These are phyloP conservation scores for Closterium sp. DNA, from an alignment of 139 green algal genomes.

Conservation along the genomic window DNA sequence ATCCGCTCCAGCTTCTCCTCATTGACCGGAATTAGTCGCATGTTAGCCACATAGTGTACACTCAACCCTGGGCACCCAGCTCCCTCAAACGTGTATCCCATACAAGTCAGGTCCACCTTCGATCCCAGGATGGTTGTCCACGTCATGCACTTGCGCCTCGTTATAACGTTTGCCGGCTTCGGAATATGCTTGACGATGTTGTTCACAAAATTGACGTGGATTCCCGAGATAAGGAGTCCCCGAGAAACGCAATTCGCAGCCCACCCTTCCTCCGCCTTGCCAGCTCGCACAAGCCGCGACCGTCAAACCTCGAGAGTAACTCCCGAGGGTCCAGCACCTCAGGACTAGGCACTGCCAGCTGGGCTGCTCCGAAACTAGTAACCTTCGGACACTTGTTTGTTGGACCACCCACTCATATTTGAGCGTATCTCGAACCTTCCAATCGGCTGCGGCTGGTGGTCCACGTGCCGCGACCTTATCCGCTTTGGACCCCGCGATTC, in stretches of 20 bases:
- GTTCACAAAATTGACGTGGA: not conserved
- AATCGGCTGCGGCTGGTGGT: not conserved
- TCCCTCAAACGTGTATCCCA: not conserved
- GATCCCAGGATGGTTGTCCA: not conserved
- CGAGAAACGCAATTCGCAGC: not conserved
- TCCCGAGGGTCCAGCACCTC: not conserved
- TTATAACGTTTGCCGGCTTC: not conserved
- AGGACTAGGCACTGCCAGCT: not conserved
- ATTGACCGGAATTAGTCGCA: not conserved
- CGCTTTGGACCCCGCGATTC: not conserved
- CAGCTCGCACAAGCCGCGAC: not conserved
- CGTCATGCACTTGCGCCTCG: not conserved
- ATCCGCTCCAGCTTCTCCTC: not conserved
- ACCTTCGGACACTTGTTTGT: not conserved
- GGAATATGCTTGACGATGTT: not conserved
- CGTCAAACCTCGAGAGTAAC: not conserved
- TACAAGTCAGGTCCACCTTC: not conserved
- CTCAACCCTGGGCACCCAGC: constrained; percentile 6
- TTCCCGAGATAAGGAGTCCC: not conserved
- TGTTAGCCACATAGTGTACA: not conserved
- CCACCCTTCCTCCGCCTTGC: not conserved
- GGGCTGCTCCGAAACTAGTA: not conserved
- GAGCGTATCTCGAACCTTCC: not conserved
- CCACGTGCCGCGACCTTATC: not conserved
- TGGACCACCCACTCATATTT: not conserved